phyloP scores from a whole-genome alignment of 1,284 basidiomycete species.

The Microbotryomycetes sp. region DNA sequence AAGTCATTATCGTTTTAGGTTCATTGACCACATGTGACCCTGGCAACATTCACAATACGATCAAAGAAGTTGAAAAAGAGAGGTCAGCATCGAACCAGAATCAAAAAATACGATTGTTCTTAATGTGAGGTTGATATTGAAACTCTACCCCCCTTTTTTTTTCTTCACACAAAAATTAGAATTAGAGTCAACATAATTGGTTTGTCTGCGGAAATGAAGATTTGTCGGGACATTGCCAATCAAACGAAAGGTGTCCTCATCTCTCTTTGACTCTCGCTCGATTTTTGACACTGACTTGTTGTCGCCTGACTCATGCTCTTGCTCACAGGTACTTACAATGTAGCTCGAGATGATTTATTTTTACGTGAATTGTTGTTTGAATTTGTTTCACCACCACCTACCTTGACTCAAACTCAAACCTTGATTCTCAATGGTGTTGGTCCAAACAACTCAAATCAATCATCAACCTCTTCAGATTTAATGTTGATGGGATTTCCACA shows the following conservation, averaged over 20 bases:
- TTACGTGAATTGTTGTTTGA: slow-evolving; percentile 93
- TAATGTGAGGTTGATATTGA: no score
- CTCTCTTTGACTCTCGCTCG: neutral
- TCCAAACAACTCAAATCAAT: slow-evolving; percentile 4
- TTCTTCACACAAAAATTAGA: slow-evolving; percentile 48
- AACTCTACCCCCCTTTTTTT: no score
- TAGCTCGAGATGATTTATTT: slow-evolving; percentile 94
- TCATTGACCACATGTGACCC: slow-evolving; percentile 95
- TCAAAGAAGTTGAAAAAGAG: slow-evolving; percentile 67
- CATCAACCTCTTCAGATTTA: slow-evolving; percentile 53
- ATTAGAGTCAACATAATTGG: slow-evolving; percentile 90
- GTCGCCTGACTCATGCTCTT: neutral
- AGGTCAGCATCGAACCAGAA: slow-evolving; percentile 20
- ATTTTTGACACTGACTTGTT: neutral
- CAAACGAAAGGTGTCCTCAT: slow-evolving; percentile 68
- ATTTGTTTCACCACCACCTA: slow-evolving; percentile 87
- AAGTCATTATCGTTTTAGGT: slow-evolving; percentile 88
- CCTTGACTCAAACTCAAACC: slow-evolving; percentile 19
- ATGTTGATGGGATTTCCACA: slow-evolving; percentile 99
- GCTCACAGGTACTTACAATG: slow-evolving; percentile 72
- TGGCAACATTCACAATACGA: slow-evolving; percentile 88
- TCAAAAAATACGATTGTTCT: neutral
- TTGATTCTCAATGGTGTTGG: slow-evolving; percentile 21
- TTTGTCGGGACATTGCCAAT: slow-evolving; percentile 82
- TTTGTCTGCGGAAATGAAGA: slow-evolving; percentile 93